These are phyloP conservation scores for Suillus americanus DNA, from an alignment of 768 basidiomycete species.

Conservation along the genomic window DNA sequence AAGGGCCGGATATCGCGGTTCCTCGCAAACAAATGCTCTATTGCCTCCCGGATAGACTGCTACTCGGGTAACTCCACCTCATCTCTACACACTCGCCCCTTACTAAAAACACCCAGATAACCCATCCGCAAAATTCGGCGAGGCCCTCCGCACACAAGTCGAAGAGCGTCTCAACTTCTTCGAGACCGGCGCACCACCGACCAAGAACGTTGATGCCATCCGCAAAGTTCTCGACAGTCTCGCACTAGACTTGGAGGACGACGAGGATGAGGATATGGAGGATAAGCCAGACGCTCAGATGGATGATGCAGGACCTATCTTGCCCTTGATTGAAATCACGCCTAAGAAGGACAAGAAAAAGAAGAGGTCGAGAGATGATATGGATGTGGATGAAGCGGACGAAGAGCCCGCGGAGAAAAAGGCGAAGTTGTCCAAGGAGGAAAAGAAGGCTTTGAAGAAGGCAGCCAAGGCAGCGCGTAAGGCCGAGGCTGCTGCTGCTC, in stretches of 20 bases:
- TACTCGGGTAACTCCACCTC: conserved; percentile 61
- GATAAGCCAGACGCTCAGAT: conserved; percentile 42
- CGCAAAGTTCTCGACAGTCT: conserved; percentile 83
- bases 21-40: conserved; percentile 97
- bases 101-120: conserved; percentile 46
- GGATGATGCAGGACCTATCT: conserved; percentile 40
- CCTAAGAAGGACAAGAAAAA: conserved; percentile 63
- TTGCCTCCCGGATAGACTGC: conserved; percentile 95
- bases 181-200: conserved; percentile 85
- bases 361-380: conserved; percentile 66
- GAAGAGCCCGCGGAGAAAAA: conserved; percentile 60
- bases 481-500: conserved; percentile 36
- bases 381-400: conserved; percentile 60
- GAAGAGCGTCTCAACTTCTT: conserved; percentile 95
- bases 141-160: conserved; percentile 90
- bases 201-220: conserved; percentile 92
- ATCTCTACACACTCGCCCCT: background rate
- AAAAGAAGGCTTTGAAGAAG: conserved; percentile 84
- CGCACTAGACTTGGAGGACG: conserved; percentile 64
- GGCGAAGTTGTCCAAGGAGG: conserved; percentile 77
- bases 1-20: conserved; percentile 99
- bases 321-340: conserved; percentile 60
- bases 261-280: conserved; percentile 47
- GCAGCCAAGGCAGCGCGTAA: conserved; percentile 68
- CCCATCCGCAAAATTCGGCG: conserved; percentile 92